A percentile compares a stretch with the other conserved stretches of the same genome.
These are phyloP conservation scores for Saturnispora ahearnii DNA, from an alignment of 805 yeast genomes.

Conservation along the genomic window DNA sequence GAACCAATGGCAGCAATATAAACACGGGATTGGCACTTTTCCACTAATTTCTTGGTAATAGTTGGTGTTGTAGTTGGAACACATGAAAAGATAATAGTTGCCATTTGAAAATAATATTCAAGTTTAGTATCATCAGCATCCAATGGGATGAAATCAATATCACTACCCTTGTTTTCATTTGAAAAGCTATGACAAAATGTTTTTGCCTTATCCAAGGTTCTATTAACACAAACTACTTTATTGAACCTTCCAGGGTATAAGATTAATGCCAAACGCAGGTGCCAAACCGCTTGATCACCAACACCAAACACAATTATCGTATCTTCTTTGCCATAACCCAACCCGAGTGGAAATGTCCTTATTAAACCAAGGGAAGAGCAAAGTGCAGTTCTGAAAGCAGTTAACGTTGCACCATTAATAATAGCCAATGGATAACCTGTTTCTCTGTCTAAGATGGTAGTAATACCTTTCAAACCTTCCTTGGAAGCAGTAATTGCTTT, in stretches of 20 bases:
- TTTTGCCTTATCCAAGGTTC: conserved; percentile 34
- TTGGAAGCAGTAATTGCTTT: conserved; percentile 52
- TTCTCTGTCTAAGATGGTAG: conserved; percentile 39
- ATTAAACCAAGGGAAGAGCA: conserved; percentile 41
- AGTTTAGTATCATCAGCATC: conserved; percentile 16
- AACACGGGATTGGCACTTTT: conserved; percentile 18
- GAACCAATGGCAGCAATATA: conserved; percentile 58
- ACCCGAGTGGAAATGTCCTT: conserved; percentile 26
- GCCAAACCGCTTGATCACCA: conserved; percentile 63
- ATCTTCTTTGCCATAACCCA: conserved; percentile 13
- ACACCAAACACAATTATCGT: conserved; percentile 43
- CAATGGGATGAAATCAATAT: conserved; percentile 17
- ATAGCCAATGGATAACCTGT: conserved; percentile 46
- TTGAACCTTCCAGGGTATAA: conserved; percentile 32
- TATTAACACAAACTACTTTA: conserved; percentile 37
- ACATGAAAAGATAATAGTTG: conserved; percentile 50
- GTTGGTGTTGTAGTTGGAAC: conserved; percentile 46
- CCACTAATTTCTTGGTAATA: conserved; percentile 29
- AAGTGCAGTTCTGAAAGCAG: conserved; percentile 62
- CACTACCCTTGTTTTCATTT: conserved; percentile 23
- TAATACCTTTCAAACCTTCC: conserved; percentile 51
- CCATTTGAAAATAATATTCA: conserved; percentile 25
- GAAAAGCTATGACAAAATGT: conserved; percentile 24
- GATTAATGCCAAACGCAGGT: conserved; percentile 34
- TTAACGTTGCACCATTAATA: conserved; percentile 47